Base-by-base conservation (phyloP, 2,329 filamentous ascomycete species). In the Venturia carpophila region DNA sequence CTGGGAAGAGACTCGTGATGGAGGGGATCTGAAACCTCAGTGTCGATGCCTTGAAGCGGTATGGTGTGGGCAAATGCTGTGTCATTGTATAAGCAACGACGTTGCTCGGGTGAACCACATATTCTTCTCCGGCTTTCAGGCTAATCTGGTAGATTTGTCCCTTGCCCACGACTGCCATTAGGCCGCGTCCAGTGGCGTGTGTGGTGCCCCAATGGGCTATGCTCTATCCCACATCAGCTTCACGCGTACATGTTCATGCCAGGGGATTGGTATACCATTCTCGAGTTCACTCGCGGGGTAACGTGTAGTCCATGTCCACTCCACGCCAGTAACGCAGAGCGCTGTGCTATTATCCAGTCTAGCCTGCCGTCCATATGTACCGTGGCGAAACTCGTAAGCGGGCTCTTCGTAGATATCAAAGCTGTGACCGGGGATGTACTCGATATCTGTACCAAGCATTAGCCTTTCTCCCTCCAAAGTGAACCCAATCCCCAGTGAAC, bases 311-410 rank as follows among this genome's bases (percentile, higher is more conserved):
- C 92, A 74, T 96, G 90, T 37, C 94, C 94, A 0, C 93, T 96
- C 94, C 94, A 99, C 64, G 94, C 94, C n/a, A 97, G 82, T 64
- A 99, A 81, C 1, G 92, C 92, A 69, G 90, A 88, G 68, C 91
- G 84, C 74, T 97, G 92, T 7, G 91, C 84, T 10, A 99, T 80
- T 81, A 96, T 90, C 93, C 94, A 99, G 78, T 99, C 94, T 66
- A 92, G 87, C 5, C 92, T 91, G 66, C 94, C 94, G 79, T 99
- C 92, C 62, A 99, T 84, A 73, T 93, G 89, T 34, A 99, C 83
- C 9, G 96, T 86, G 15, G 90, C 87, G 70, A 99, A 92, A 6
- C 92, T 92, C 0, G 92, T 94, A 63, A 88, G 87, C 5, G 91
- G 86, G 5, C 91, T 91, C 74, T 92, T 94, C 30, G 93, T 92